phyloP scores from a whole-genome alignment of 768 basidiomycete species.

The Leccinum olivaceopallidum region DNA sequence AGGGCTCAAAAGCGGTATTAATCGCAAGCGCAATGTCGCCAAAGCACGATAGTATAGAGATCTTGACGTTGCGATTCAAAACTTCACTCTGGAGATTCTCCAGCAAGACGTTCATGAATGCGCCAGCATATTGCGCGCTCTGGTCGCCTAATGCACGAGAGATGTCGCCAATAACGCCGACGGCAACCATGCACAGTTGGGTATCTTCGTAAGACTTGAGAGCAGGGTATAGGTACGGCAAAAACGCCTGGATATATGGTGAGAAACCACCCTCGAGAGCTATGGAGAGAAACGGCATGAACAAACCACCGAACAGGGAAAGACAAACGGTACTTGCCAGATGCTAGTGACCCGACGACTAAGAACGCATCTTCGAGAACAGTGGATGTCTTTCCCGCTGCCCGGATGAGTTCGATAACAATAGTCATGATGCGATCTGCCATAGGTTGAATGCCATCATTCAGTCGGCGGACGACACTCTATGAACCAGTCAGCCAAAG shows the following conservation, averaged over 20 bases:
- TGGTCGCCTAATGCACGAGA: constrained; percentile 91
- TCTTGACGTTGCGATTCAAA: constrained; percentile 93
- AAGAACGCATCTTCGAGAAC: constrained; percentile 97
- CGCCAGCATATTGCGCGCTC: constrained; percentile 76
- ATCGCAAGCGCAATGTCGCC: constrained; percentile 96
- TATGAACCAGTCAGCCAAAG: constrained; percentile 34
- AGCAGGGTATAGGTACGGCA: constrained; percentile 85
- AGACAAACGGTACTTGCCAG: constrained; percentile 44
- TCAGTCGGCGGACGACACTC: constrained; percentile 85
- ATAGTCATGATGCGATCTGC: constrained; percentile 96
- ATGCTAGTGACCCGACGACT: constrained; percentile 84
- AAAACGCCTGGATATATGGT: constrained; percentile 82
- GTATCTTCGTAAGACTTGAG: constrained; percentile 94
- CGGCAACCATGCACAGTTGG: constrained; percentile 92
- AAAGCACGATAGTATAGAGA: constrained; percentile 92
- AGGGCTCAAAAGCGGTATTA: constrained; percentile 83
- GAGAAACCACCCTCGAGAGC: constrained; percentile 79
- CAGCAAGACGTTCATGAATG: constrained; percentile 91
- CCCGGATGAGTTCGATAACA: constrained; percentile 78
- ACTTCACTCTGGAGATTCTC: constrained; percentile 91
- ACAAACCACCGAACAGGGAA: not conserved
- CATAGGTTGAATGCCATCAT: constrained; percentile 78
- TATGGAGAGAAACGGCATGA: constrained; percentile 22
- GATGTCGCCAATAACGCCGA: constrained; percentile 94
- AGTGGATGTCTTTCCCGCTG: constrained; percentile 90